Percentiles rank a stretch among this genome's conserved stretches.
Evolutionary conservation across 176 grass and related monocot genomes (phyloP).

Genomic region (Chloris gayana): DNA sequence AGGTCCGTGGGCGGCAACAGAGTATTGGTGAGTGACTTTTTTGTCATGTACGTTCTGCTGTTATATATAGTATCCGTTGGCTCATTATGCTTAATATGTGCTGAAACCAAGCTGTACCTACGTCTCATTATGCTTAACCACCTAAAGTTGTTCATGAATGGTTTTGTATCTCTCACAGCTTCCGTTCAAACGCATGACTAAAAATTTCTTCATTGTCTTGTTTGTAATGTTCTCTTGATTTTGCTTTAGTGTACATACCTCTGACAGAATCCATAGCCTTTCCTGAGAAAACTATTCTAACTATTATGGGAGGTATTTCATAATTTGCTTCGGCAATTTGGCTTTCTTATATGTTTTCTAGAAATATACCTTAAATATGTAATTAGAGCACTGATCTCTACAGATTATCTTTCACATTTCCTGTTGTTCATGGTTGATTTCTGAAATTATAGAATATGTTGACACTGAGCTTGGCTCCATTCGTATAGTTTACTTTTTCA

Average conservation of each 20-base stretch:
- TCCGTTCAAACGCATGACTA: constrained; percentile 2
- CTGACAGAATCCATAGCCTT: not conserved
- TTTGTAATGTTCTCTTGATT: constrained; percentile 1
- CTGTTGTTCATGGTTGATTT: constrained; percentile 6
- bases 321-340: constrained; percentile 1
- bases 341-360: constrained; percentile 7
- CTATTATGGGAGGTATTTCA: constrained; percentile 4
- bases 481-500: not conserved
- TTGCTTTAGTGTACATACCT: constrained; percentile 1
- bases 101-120: constrained; percentile 18
- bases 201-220: not conserved
- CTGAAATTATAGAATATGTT: not conserved
- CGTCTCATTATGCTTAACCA: not conserved
- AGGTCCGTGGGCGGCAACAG: constrained; percentile 80
- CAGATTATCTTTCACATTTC: constrained; percentile 26
- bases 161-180: not conserved
- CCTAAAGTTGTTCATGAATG: constrained; percentile 13
- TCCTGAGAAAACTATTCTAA: not conserved
- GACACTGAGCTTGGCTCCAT: not conserved
- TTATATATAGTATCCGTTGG: not conserved
- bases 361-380: not conserved
- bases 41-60: not conserved
- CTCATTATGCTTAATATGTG: not conserved
- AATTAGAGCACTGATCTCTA: not conserved
- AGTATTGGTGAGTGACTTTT: constrained; percentile 66